These are phyloP conservation scores for Plasmodium reichenowi DNA, from an alignment of 169 alveolate species.

Conservation along the genomic window DNA sequence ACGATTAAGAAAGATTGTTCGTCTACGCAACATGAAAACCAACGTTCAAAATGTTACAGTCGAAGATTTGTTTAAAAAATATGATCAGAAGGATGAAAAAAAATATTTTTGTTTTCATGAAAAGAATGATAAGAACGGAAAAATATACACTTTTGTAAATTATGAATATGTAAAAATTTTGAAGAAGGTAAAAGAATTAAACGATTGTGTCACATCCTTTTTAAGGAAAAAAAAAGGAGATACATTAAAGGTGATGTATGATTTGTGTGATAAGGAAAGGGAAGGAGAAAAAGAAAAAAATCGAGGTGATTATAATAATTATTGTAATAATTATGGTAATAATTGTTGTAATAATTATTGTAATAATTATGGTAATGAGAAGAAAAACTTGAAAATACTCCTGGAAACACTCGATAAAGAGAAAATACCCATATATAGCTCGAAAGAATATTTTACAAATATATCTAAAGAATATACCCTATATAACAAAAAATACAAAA, in stretches of 20 bases:
- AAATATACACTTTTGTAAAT: conserved; percentile 27
- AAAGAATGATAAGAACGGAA: not conserved
- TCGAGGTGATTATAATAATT: not conserved
- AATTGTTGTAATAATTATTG: not conserved
- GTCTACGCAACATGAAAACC: too few species aligned
- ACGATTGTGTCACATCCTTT: not conserved
- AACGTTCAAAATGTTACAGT: too few species aligned
- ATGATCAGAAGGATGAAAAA: not conserved
- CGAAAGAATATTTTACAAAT: not conserved
- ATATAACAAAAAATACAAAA: conserved; percentile 29
- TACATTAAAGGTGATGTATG: too few species aligned
- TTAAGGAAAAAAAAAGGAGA: too few species aligned
- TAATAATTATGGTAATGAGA: not conserved
- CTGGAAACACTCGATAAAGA: conserved; percentile 5
- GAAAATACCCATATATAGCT: not conserved
- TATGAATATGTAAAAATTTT: conserved; percentile 29
- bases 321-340: too few species aligned
- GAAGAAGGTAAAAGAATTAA: not conserved
- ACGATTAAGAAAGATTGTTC: not conserved
- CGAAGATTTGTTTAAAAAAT: too few species aligned
- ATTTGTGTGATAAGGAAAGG: not conserved
- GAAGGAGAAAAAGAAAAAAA: not conserved
- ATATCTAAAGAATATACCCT: conserved; percentile 12
- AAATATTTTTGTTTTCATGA: not conserved
- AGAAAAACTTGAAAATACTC: not conserved